These are phyloP conservation scores for Sporothrix pseudoabietina DNA, from an alignment of 2,329 filamentous ascomycete species.

Conservation along the genomic window DNA sequence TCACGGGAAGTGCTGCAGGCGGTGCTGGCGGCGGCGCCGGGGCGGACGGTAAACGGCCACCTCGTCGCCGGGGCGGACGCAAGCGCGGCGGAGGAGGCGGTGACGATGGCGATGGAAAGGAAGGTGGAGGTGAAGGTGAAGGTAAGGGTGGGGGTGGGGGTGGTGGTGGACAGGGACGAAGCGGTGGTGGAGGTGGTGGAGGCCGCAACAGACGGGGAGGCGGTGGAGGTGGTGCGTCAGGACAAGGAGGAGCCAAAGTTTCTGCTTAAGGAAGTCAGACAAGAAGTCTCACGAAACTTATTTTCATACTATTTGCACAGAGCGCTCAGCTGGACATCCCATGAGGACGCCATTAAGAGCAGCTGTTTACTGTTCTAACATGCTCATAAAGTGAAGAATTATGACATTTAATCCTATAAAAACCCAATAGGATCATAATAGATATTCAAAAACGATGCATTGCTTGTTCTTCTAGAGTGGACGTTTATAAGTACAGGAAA, in stretches of 20 bases:
- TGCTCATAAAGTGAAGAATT: too few species aligned
- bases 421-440: too few species aligned
- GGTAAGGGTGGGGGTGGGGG: slow-evolving; percentile 18
- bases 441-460: too few species aligned
- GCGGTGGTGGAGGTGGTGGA: background rate
- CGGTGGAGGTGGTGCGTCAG: background rate
- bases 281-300: background rate
- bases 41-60: slow-evolving; percentile 31
- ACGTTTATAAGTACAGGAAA: background rate
- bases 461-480: background rate
- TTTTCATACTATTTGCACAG: background rate
- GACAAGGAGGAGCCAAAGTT: slow-evolving; percentile 12
- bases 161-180: background rate
- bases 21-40: background rate
- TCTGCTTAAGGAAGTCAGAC: background rate
- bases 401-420: too few species aligned
- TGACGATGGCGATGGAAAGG: slow-evolving; percentile 22
- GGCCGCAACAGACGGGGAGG: slow-evolving; percentile 17
- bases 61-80: slow-evolving; percentile 33
- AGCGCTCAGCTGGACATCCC: background rate
- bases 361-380: too few species aligned
- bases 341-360: too few species aligned
- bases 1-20: slow-evolving; percentile 15
- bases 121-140: slow-evolving; percentile 7
- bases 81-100: slow-evolving; percentile 30